Evolutionary conservation across 2,329 filamentous ascomycete genomes (phyloP).

Genomic region (Hypomyces perniciosus): DNA sequence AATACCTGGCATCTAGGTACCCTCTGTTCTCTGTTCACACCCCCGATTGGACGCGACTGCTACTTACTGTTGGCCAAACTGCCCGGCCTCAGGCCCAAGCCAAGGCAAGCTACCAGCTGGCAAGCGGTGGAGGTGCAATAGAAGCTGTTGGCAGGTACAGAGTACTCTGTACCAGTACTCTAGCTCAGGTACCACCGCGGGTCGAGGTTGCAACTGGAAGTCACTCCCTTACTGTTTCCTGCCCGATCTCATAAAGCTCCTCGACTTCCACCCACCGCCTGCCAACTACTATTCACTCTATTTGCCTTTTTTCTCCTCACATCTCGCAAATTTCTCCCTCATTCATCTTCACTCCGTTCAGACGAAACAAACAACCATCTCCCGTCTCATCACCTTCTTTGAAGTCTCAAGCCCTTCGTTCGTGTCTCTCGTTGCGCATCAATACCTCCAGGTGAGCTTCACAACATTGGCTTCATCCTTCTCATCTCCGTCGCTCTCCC

Average conservation of each 20-base stretch:
- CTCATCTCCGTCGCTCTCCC: constrained; percentile 2
- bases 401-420: constrained; percentile 16
- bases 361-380: constrained; percentile 4
- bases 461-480: constrained; percentile 1
- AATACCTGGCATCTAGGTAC: no score
- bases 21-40: no score
- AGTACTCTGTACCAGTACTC: background rate
- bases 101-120: constrained; percentile 1
- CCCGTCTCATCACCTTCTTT: constrained; percentile 2
- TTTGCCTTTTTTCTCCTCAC: background rate
- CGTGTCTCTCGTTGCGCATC: constrained; percentile 18
- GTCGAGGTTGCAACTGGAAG: no score
- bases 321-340: background rate
- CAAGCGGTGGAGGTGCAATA: background rate
- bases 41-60: no score
- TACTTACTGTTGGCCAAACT: no score
- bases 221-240: background rate
- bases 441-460: constrained; percentile 17
- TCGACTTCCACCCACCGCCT: background rate
- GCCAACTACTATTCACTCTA: background rate
- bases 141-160: background rate
- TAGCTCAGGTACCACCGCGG: no score
- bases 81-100: background rate
- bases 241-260: background rate
- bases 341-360: constrained; percentile 5